phyloP scores from a whole-genome alignment of 1,284 basidiomycete species.

The Anthracocystis panici-leucophaei region DNA sequence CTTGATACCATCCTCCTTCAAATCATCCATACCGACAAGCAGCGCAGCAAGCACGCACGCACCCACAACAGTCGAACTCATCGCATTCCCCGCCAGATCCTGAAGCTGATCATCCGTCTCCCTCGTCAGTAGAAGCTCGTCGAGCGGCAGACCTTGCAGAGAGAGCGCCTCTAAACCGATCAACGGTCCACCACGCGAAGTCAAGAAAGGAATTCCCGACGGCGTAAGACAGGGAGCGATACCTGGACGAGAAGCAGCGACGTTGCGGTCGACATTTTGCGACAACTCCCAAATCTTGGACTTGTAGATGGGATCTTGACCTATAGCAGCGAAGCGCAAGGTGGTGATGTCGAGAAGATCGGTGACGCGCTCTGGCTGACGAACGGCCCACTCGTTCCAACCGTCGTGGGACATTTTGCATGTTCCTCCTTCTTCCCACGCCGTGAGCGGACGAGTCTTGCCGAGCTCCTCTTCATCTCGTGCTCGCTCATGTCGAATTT shows the following conservation, averaged over 20 bases:
- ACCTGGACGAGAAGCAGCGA: slow-evolving; percentile 82
- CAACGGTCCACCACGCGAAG: slow-evolving; percentile 95
- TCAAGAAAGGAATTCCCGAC: slow-evolving; percentile 95
- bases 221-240: slow-evolving; percentile 93
- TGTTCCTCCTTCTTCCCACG: slow-evolving; percentile 92
- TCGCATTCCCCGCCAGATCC: slow-evolving; percentile 94
- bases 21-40: slow-evolving; percentile 63
- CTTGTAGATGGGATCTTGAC: slow-evolving; percentile 69
- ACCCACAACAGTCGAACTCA: slow-evolving; percentile 94
- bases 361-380: slow-evolving; percentile 92
- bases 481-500: slow-evolving; percentile 88
- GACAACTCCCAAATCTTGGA: slow-evolving; percentile 85
- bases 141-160: slow-evolving; percentile 91
- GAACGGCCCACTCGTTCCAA: slow-evolving; percentile 92
- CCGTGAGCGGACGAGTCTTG: slow-evolving; percentile 85
- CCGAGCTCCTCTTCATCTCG: slow-evolving; percentile 86
- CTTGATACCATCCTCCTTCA: slow-evolving; percentile 35
- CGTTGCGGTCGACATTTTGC: slow-evolving; percentile 88
- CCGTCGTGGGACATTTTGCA: slow-evolving; percentile 89
- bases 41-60: slow-evolving; percentile 87
- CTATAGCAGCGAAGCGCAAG: slow-evolving; percentile 82
- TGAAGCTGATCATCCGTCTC: slow-evolving; percentile 94
- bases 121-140: slow-evolving; percentile 88
- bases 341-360: slow-evolving; percentile 92
- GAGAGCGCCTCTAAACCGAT: slow-evolving; percentile 91